phyloP scores from a whole-genome alignment of 208 protist species.

The Trypanosoma avium region DNA sequence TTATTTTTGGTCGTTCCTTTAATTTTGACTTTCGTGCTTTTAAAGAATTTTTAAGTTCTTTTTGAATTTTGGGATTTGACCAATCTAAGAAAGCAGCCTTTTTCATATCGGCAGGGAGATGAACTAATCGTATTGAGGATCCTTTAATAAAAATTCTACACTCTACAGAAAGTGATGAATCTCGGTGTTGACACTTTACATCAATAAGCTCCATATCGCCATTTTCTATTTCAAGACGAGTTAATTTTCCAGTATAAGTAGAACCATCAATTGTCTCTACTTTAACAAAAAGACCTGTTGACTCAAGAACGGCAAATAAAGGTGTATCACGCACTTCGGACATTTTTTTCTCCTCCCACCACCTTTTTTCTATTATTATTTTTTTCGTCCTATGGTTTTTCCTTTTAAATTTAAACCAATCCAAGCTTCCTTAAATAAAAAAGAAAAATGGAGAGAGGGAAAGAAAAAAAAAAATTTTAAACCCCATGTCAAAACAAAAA shows the following conservation, averaged over 20 bases:
- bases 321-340: slow-evolving; percentile 33
- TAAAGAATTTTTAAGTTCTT: slow-evolving; percentile 38
- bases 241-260: slow-evolving; percentile 53
- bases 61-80: slow-evolving; percentile 38
- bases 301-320: slow-evolving; percentile 41
- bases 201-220: slow-evolving; percentile 69
- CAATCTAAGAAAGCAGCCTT: slow-evolving; percentile 57
- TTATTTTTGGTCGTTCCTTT: background rate
- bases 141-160: slow-evolving; percentile 55
- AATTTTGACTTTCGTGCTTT: slow-evolving; percentile 28
- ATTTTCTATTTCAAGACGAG: slow-evolving; percentile 29
- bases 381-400: too few species aligned
- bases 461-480: background rate
- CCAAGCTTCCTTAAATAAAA: too few species aligned
- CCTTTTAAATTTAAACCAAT: too few species aligned
- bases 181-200: slow-evolving; percentile 45
- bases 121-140: slow-evolving; percentile 44
- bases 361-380: background rate
- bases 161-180: slow-evolving; percentile 54
- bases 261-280: slow-evolving; percentile 61
- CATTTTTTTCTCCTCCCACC: background rate
- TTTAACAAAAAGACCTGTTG: slow-evolving; percentile 34
- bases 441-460: background rate
- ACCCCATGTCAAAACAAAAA: background rate
- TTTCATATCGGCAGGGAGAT: slow-evolving; percentile 59